Base-by-base conservation (phyloP, 306 rosid genomes). In the Casuarina glauca region DNA sequence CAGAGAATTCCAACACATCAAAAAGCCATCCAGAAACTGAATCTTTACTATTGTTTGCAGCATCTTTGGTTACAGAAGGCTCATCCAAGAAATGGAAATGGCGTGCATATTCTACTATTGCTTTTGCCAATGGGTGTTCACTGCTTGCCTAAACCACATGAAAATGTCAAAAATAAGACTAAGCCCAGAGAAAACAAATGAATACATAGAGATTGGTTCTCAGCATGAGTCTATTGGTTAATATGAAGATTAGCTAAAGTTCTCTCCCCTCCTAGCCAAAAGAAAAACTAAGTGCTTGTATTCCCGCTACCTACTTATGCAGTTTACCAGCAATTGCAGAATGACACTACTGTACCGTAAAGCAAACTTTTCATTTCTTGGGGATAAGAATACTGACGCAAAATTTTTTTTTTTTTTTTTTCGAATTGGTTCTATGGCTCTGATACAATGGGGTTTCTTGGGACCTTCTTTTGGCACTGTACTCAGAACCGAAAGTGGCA, bases 111-210 rank as follows among this genome's bases (percentile, higher is more conserved):
- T 85, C 91, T 36, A 95, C 89, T 83, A 95, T 89, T 20, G 99
- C 97, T 90, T 91, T 96, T n/a, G 80, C 99, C 81, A 96, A 66
- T 6, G 98, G 98, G 80, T 96, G 99, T 80, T 96, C 99, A 69
- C 99, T 96, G 86, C 98, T 96, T 83, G 91, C 96, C 99, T 96
- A 86, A 81, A 62, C 63, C 79, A 46, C 58, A 60, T 44, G 32
- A 63, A 85, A 38, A 51, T 35, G 36, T 67, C 13, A 3, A 64
- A 60, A 70, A 71, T 50, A 49, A 79, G 76, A 46, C 78, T 51
- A 50, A 17, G 7, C 74, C 36, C 16, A 50, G 57, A 26, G 32
- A 26, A 26, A 26, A 64, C 5, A 36, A 46, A 51, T 12, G 39
- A 46, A 46, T 2, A n/a, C 1, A 50, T 26, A 10, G 26, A 26